Base-by-base conservation (phyloP, 2,329 filamentous ascomycete species). In the Calonectria crousiana region DNA sequence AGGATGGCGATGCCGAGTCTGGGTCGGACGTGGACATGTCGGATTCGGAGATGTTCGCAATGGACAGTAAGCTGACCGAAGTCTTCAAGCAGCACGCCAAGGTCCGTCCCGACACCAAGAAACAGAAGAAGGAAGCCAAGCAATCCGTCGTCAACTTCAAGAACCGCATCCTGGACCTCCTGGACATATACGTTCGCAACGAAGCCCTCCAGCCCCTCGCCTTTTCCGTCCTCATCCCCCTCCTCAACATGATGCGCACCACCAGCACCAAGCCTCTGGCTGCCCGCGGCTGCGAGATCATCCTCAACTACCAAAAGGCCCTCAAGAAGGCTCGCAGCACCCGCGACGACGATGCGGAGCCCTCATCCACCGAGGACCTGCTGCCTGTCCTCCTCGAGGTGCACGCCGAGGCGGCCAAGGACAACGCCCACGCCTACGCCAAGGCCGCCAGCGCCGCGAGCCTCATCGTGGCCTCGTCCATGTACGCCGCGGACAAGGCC, bases 111-210 rank as follows among this genome's bases (percentile, higher is more conserved):
- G 93, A 90, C 83, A 93, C 94, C 82, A 97, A 96, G 86, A 94
- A 96, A 84, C 93, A 97, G 81, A 94, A 94, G 80, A 95, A 95
- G 82, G 94, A 96, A 74, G 96, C 96, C 69, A 97, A 95, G 82
- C 94, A 96, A 78, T 95, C 92, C 26, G 95, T 98, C 82, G 88
- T 98, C 80, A 96, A 96, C 85, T 98, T 99, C 90, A 99, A 99
- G 88, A 95, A 95, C 84, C 94, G 96, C 52, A 93, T 98, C 8
- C 90, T 98, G 6, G 97, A 98, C 81, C 90, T 98, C 1, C 89
- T 98, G 14, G 92, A 94, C 74, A 94, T 97, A 76, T 98, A 95
- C 84, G 89, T 97, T 76, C 95, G 94, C 83, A 93, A 94, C 78
- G 93, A 97, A 84, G 91, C 93, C 71, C 89, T 89, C 28, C 94